Percentiles rank a stretch among this genome's conserved stretches.
Conservation (phyloP, 169 alveolate genomes). For the Miamiensis avidus region DNA sequence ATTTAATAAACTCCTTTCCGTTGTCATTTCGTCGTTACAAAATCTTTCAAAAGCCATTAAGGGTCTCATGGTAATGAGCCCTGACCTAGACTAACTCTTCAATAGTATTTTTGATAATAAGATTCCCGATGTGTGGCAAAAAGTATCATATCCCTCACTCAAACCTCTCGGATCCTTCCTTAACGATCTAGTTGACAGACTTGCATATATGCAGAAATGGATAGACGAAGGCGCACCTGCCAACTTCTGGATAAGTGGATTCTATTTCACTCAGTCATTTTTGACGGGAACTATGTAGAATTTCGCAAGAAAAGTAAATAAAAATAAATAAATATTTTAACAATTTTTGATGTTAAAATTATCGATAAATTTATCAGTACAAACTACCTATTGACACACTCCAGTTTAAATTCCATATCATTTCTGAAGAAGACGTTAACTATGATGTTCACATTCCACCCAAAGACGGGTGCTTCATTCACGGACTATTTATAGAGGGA, state of each 20-base stretch:
- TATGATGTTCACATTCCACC: slow-evolving; percentile 55
- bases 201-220: slow-evolving; percentile 81
- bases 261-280: slow-evolving; percentile 84
- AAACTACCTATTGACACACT: slow-evolving; percentile 82
- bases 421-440: slow-evolving; percentile 65
- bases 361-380: slow-evolving; percentile 28
- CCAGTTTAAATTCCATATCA: slow-evolving; percentile 76
- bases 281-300: slow-evolving; percentile 82
- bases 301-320: slow-evolving; percentile 76
- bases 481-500: slow-evolving; percentile 93
- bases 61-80: slow-evolving; percentile 78
- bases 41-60: slow-evolving; percentile 68
- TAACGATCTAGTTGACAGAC: slow-evolving; percentile 76
- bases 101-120: slow-evolving; percentile 73
- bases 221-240: slow-evolving; percentile 81
- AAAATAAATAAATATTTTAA: not conserved
- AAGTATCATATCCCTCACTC: slow-evolving; percentile 85
- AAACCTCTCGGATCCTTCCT: slow-evolving; percentile 87
- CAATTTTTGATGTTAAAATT: not conserved
- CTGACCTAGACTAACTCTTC: slow-evolving; percentile 71
- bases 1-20: slow-evolving; percentile 62
- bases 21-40: slow-evolving; percentile 39
- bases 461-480: slow-evolving; percentile 88
- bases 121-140: slow-evolving; percentile 76
- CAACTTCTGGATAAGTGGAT: slow-evolving; percentile 85